Conservation (phyloP, 225 moss, liverwort and hornwort genomes). For the Straminergon stramineum region DNA sequence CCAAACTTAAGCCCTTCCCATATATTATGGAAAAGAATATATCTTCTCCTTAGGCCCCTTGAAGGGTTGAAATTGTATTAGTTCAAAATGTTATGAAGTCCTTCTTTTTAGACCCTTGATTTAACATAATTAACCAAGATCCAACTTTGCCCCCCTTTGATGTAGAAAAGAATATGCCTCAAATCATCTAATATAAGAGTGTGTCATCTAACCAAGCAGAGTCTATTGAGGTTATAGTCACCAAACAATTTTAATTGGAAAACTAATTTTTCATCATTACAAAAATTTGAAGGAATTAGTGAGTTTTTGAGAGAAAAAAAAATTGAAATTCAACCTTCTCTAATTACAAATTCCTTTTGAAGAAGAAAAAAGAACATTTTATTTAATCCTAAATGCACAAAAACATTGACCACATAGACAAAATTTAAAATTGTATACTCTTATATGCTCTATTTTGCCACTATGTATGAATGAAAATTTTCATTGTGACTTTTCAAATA, state of each 20-base stretch:
- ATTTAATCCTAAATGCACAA: neutral
- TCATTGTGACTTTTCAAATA: neutral
- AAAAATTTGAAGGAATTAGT: neutral
- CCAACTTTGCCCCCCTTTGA: neutral
- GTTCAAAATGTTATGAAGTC: neutral
- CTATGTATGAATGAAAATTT: neutral
- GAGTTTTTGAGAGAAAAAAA: neutral
- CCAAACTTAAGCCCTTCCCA: neutral
- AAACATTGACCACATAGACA: neutral
- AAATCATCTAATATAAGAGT: neutral
- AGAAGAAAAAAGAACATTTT: neutral
- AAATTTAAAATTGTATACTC: neutral
- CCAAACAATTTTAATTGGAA: neutral
- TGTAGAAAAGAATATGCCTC: neutral
- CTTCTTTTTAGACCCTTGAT: too few relatives aligned
- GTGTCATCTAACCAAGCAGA: neutral
- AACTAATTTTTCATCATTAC: neutral
- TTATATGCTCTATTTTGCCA: neutral
- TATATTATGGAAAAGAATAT: neutral
- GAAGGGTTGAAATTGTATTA: too few relatives aligned
- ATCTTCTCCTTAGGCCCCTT: rapidly evolving
- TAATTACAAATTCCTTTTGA: neutral
- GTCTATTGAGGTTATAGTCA: neutral
- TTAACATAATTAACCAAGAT: too few relatives aligned
- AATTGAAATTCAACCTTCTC: neutral